Evolutionary conservation across 352 stramenopile genomes (phyloP).

Genomic region (Globisporangium acanthophoron): DNA sequence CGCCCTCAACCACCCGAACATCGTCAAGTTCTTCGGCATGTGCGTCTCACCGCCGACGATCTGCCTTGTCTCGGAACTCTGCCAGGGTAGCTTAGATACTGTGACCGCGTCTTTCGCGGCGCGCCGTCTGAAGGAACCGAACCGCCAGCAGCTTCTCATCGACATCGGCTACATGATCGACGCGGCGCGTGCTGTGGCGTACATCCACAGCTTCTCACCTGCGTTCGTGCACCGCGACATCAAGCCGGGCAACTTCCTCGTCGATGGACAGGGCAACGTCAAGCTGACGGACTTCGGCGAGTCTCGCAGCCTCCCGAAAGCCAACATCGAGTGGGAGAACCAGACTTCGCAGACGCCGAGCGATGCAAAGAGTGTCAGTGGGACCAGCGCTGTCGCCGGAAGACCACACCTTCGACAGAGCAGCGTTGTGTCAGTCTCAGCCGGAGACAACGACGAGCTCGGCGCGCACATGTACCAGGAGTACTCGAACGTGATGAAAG

Average conservation of each 20-base stretch:
- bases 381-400: neutral
- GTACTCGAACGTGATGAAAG: conserved; percentile 10
- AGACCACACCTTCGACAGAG: neutral
- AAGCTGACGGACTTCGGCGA: conserved; percentile 26
- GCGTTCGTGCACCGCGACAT: conserved; percentile 49
- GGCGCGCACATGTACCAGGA: conserved; percentile 8
- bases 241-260: conserved; percentile 59
- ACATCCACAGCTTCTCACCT: conserved; percentile 46
- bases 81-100: conserved; percentile 31
- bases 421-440: neutral
- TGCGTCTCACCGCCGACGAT: conserved; percentile 59
- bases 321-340: conserved; percentile 10
- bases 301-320: conserved; percentile 21
- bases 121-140: neutral
- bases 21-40: conserved; percentile 82
- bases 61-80: conserved; percentile 48
- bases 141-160: conserved; percentile 26
- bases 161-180: conserved; percentile 43
- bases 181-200: conserved; percentile 32
- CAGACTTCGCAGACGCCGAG: neutral
- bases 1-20: conserved; percentile 43
- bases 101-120: conserved; percentile 14
- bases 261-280: conserved; percentile 11
- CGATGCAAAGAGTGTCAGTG: neutral
- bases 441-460: conserved; percentile 5